These are phyloP conservation scores for Rachicladosporium sp. DNA, from an alignment of 2,329 filamentous ascomycete species.

Conservation along the genomic window DNA sequence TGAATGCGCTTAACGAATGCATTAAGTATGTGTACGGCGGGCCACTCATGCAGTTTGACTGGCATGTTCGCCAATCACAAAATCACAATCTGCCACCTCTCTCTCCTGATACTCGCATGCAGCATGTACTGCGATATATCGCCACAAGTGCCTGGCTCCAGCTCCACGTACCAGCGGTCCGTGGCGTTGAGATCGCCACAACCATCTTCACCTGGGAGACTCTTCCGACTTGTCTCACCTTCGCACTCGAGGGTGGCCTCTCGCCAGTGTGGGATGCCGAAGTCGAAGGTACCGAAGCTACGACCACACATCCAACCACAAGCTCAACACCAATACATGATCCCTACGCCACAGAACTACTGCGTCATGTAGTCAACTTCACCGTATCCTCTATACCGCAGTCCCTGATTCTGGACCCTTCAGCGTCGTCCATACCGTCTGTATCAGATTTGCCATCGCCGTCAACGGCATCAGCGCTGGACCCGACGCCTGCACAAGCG, in stretches of 20 bases:
- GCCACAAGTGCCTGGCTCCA: conserved; percentile 49
- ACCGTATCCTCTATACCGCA: conserved; percentile 47
- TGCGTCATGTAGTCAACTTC: conserved; percentile 36
- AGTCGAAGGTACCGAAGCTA: conserved; percentile 19
- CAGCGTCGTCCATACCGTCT: conserved; percentile 23
- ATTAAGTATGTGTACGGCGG: conserved; percentile 23
- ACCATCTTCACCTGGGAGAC: conserved; percentile 51
- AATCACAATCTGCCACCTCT: conserved; percentile 3
- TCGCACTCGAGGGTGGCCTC: conserved; percentile 40
- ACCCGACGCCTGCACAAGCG: too few species aligned
- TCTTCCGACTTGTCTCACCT: conserved; percentile 48
- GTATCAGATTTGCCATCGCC: too few species aligned
- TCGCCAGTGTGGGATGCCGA: conserved; percentile 24
- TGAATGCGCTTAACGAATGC: conserved; percentile 15
- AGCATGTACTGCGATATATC: conserved; percentile 47
- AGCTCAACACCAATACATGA: conserved; percentile 33
- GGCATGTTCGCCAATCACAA: conserved; percentile 5
- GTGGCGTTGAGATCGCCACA: conserved; percentile 48
- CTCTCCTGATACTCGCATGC: conserved; percentile 14
- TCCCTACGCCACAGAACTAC: conserved; percentile 42
- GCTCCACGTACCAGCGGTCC: conserved; percentile 33
- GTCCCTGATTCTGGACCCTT: conserved; percentile 47
- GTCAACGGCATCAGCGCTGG: too few species aligned
- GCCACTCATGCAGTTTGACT: conserved; percentile 14
- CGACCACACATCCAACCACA: conserved; percentile 24